Evolutionary conservation across 495 filamentous ascomycete genomes (phyloP).

Genomic region (Amphirosellinia nigrospora): DNA sequence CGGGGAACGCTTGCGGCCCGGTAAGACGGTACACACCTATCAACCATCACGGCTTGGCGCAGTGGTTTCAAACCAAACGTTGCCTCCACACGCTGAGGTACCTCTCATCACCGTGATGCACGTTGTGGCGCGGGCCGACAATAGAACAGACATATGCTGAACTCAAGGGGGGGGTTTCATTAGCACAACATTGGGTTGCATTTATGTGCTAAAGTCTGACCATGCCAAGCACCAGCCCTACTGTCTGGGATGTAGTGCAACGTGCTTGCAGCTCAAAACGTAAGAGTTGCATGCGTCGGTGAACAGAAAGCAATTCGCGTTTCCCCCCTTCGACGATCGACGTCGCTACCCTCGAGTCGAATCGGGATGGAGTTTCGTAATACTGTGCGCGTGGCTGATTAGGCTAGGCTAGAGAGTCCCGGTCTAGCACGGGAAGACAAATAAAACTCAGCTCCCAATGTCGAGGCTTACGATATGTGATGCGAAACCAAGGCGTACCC

Average conservation of each 20-base stretch:
- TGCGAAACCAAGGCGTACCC: not conserved
- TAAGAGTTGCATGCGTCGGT: constrained; percentile 25
- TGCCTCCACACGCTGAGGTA: not conserved
- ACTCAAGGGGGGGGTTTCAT: constrained; percentile 4
- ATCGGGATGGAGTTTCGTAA: not conserved
- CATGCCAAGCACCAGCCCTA: constrained; percentile 22
- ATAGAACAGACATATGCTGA: constrained; percentile 8
- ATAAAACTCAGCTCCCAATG: not conserved
- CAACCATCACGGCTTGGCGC: not conserved
- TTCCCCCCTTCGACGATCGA: constrained; percentile 16
- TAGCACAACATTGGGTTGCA: constrained; percentile 16
- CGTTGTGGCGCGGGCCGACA: constrained; percentile 20
- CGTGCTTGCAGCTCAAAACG: constrained; percentile 22
- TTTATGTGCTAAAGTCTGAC: constrained; percentile 15
- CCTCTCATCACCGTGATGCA: not conserved
- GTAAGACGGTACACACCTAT: constrained; percentile 11
- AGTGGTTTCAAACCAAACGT: not conserved
- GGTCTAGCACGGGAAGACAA: not conserved
- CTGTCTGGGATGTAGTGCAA: constrained; percentile 19
- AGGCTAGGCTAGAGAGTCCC: constrained; percentile 7
- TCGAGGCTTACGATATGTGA: constrained; percentile 3
- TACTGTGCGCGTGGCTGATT: not conserved
- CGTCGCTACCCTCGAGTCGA: constrained; percentile 15
- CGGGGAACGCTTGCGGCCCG: constrained; percentile 22
- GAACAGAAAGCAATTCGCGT: constrained; percentile 12